Percentiles rank a stretch among this genome's conserved stretches.
Conservation (phyloP, 2,329 filamentous ascomycete species). For the Phyllosticta paracitricarpa region DNA sequence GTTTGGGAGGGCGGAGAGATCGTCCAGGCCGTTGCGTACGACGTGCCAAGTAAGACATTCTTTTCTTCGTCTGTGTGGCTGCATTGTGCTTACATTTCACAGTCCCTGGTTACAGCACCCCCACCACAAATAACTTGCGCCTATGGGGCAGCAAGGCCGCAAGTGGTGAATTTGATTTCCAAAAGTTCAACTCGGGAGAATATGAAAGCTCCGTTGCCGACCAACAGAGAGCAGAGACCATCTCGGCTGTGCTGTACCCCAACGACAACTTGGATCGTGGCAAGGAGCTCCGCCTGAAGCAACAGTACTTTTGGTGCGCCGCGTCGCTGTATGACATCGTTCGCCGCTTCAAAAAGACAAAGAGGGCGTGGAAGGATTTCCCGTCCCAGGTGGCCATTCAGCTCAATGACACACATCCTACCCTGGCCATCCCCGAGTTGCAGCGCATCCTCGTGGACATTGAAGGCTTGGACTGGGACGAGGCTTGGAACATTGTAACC, state of each 20-base stretch:
- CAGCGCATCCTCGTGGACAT: constrained; percentile 84
- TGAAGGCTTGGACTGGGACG: constrained; percentile 87
- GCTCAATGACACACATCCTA: constrained; percentile 95
- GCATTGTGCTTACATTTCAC: constrained; percentile 21
- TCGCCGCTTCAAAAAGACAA: constrained; percentile 94
- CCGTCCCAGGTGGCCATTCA: constrained; percentile 93
- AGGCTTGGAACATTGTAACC: constrained; percentile 66
- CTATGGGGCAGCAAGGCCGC: constrained; percentile 97
- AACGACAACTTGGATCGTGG: constrained; percentile 95
- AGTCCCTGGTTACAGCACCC: constrained; percentile 81
- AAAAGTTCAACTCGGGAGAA: constrained; percentile 97
- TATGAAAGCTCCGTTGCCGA: constrained; percentile 98
- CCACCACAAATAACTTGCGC: constrained; percentile 90
- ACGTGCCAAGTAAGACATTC: constrained; percentile 47
- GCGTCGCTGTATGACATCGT: constrained; percentile 95
- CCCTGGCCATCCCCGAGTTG: constrained; percentile 88
- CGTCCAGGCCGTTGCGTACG: constrained; percentile 85
- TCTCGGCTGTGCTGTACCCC: constrained; percentile 92
- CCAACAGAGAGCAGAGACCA: constrained; percentile 96
- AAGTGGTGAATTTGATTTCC: constrained; percentile 96
- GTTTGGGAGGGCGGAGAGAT: constrained; percentile 90
- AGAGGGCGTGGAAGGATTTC: constrained; percentile 84
- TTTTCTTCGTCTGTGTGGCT: too few relatives aligned
- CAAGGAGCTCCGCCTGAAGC: constrained; percentile 94
- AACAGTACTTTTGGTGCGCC: constrained; percentile 99